Base-by-base conservation (phyloP, 176 grass and related monocot genomes). In the Poa annua region DNA sequence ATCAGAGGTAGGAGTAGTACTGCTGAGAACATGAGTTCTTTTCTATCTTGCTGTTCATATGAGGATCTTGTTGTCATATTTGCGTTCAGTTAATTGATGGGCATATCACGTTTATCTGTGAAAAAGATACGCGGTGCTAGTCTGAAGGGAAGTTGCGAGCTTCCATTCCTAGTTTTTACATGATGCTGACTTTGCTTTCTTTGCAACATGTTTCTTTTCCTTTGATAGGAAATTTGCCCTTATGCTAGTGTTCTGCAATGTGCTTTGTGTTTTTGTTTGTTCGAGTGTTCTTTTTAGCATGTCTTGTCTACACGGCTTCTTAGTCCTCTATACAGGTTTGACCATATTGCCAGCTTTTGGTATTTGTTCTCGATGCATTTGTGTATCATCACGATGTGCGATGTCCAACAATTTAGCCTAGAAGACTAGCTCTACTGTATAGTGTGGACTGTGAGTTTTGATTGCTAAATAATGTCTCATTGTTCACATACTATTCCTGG, bases 41-140 rank as follows among this genome's bases (percentile, higher is more conserved):
- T 2, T 29, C 29, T 29, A 29, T 29, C 29, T 29, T 29, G 29
- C 2, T 1, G 29, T 29, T 29, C 29, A 1, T 29, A 29, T 29
- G 29, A 29, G 2, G 29, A 29, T 29, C 29, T 29, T 29, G 29
- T 29, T 29, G 29, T 29, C 29, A 29, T 29, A 29, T 29, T 29
- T 2, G 29, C 1, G 29, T 29, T 29, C 29, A 29, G 29, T 29
- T 29, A 29, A 29, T 29, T 49, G 35, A 36, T 41, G 11, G 0
- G 8, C 1, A 6, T 34, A 36, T 81, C 21, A 81, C 50, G 12
- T 61, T 62, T 57, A 76, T 6, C 7, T 76, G 26, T 17, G 71
- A 85, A 38, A 29, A 50, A 77, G 51, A 57, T 29, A 69, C n/a
- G 34, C 34, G 16, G 13, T 56, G n/a, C 48, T 67, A 66, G 25